phyloP scores from a whole-genome alignment of 257 asterid genomes.

The Fraxinus cuspidata region DNA sequence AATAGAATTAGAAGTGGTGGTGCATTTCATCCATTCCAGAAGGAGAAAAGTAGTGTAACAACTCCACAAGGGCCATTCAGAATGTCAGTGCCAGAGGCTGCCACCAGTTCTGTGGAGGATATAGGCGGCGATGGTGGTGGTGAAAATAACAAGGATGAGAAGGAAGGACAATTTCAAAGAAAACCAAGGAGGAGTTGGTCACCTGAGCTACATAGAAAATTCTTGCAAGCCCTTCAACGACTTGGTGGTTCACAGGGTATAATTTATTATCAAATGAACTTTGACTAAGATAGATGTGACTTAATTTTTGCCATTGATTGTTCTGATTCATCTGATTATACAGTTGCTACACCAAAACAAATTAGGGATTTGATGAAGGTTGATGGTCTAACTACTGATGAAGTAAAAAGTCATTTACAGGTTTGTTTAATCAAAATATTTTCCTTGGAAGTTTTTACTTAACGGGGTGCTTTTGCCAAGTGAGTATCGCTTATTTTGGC shows the following conservation, averaged over 20 bases:
- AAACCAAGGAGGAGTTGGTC: slow-evolving; percentile 73
- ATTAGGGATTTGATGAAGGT: slow-evolving; percentile 71
- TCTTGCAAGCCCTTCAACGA: slow-evolving; percentile 63
- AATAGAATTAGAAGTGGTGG: slow-evolving; percentile 45
- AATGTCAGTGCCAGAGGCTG: slow-evolving; percentile 20
- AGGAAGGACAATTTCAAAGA: slow-evolving; percentile 43
- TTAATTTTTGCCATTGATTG: neutral
- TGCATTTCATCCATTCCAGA: slow-evolving; percentile 58
- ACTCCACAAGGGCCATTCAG: neutral
- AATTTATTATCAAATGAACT: neutral
- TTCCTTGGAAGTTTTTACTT: neutral
- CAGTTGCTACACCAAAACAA: slow-evolving; percentile 70
- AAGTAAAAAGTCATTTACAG: slow-evolving; percentile 76
- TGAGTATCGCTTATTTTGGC: no score
- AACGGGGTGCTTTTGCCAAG: no score
- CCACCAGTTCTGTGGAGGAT: slow-evolving; percentile 48
- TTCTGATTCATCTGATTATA: slow-evolving; percentile 13
- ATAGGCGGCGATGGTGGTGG: slow-evolving; percentile 27
- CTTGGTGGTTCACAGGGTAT: slow-evolving; percentile 72
- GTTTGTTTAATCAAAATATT: slow-evolving; percentile 27
- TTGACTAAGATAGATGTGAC: neutral
- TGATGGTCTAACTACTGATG: slow-evolving; percentile 73
- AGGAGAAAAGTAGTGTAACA: slow-evolving; percentile 27
- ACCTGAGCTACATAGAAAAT: slow-evolving; percentile 57
- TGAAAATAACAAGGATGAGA: slow-evolving; percentile 39